Percentiles rank a stretch among this genome's conserved stretches.
phyloP scores from a whole-genome alignment of 2,329 filamentous ascomycete genomes.

The Colletotrichum karsti region DNA sequence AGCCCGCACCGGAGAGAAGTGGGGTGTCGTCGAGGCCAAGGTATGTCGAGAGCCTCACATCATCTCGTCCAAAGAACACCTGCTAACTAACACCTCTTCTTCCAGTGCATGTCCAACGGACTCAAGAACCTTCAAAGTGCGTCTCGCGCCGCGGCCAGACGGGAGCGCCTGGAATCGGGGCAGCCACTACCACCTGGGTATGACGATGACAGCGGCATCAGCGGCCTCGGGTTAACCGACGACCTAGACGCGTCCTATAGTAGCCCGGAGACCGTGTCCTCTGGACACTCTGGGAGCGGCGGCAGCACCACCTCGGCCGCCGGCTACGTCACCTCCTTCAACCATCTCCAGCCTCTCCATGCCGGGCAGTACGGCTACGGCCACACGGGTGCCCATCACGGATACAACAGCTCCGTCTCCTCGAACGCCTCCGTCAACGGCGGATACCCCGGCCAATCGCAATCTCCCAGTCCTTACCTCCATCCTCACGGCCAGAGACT shows the following conservation, averaged over 20 bases:
- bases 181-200: slow-evolving; percentile 54
- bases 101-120: slow-evolving; percentile 83
- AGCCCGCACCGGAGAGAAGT: slow-evolving; percentile 81
- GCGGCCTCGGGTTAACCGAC: slow-evolving; percentile 66
- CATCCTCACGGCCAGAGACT: slow-evolving; percentile 52
- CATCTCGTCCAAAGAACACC: neutral
- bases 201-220: slow-evolving; percentile 78
- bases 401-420: slow-evolving; percentile 64
- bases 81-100: slow-evolving; percentile 19
- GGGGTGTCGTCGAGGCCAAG: slow-evolving; percentile 74
- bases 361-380: slow-evolving; percentile 36
- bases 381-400: slow-evolving; percentile 40
- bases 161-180: slow-evolving; percentile 66
- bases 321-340: slow-evolving; percentile 36
- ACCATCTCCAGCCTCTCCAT: slow-evolving; percentile 35
- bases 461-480: slow-evolving; percentile 33
- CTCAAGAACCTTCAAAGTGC: slow-evolving; percentile 82
- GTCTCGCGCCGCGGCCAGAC: slow-evolving; percentile 71
- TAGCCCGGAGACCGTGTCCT: slow-evolving; percentile 60
- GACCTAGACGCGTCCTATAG: slow-evolving; percentile 66
- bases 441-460: slow-evolving; percentile 35
- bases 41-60: slow-evolving; percentile 46
- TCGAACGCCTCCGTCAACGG: slow-evolving; percentile 50
- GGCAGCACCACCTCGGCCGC: slow-evolving; percentile 42
- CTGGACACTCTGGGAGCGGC: slow-evolving; percentile 51